Evolutionary conservation across 768 basidiomycete species (phyloP).

Genomic region (Coprinopsis strossmayeri): DNA sequence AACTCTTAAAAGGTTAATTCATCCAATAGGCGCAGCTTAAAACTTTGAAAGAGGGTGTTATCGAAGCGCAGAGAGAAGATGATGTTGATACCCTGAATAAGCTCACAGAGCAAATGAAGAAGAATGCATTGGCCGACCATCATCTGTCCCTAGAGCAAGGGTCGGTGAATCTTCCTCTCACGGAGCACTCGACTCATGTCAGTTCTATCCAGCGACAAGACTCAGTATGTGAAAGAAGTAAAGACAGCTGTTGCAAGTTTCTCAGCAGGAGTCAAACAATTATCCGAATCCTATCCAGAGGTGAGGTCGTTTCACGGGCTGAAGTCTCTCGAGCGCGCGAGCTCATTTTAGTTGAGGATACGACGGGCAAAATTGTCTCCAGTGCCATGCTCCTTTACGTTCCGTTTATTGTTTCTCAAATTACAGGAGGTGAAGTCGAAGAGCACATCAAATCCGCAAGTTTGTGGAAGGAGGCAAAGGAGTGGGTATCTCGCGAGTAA

Average conservation of each 20-base stretch:
- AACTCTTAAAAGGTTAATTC: not conserved
- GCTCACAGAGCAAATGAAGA: not conserved
- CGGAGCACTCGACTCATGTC: no score
- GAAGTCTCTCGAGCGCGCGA: no score
- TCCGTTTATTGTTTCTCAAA: not conserved
- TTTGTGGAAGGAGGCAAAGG: constrained; percentile 1
- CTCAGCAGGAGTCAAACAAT: not conserved
- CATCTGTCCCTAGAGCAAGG: not conserved
- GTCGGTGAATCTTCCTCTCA: not conserved
- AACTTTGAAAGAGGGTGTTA: not conserved
- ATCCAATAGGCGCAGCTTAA: not conserved
- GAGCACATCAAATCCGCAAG: constrained; percentile 1
- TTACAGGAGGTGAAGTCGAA: not conserved
- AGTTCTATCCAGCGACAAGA: no score
- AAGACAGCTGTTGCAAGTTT: not conserved
- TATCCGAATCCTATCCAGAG: not conserved
- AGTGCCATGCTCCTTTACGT: not conserved
- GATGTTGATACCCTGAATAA: not conserved
- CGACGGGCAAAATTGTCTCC: not conserved
- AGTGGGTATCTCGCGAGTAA: constrained; percentile 2
- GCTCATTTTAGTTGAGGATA: no score
- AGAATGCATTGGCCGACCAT: not conserved
- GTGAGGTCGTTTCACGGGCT: no score
- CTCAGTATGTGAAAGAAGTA: not conserved
- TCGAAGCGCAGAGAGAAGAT: not conserved